Percentiles rank a stretch among this genome's conserved stretches.
These are phyloP conservation scores for Pseudisothecium myosuroides DNA, from an alignment of 225 moss, liverwort and hornwort genomes.

Conservation along the genomic window DNA sequence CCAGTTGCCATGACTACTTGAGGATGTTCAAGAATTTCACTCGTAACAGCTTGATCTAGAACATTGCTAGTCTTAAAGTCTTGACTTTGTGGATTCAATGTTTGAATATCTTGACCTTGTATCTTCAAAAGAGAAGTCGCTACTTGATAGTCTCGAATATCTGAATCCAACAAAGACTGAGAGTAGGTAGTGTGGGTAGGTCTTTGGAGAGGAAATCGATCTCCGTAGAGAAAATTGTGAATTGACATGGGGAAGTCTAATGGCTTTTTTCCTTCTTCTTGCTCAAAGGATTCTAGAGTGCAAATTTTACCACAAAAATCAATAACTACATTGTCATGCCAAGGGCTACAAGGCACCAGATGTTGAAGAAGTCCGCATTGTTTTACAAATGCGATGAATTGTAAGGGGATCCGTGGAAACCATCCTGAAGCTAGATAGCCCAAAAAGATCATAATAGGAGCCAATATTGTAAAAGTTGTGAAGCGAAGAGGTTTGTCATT, in stretches of 20 bases:
- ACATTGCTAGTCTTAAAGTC: neutral
- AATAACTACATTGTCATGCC: neutral
- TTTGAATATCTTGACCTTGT: neutral
- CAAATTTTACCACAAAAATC: neutral
- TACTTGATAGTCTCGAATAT: neutral
- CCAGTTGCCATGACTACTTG: too few species aligned
- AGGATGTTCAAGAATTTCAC: neutral
- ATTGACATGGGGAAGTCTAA: neutral
- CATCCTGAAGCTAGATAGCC: neutral
- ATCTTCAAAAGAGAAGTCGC: neutral
- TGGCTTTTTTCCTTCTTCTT: neutral
- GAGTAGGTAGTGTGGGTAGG: too few species aligned
- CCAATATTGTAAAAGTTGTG: neutral
- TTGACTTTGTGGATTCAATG: neutral
- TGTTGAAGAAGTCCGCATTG: neutral
- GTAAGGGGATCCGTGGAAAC: neutral
- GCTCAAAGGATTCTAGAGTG: neutral
- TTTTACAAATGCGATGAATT: neutral
- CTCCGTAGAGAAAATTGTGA: neutral
- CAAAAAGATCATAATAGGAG: neutral
- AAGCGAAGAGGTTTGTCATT: neutral
- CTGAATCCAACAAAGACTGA: neutral
- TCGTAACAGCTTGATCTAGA: neutral
- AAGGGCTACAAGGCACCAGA: neutral
- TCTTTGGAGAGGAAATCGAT: neutral